Conservation (phyloP, 2,329 filamentous ascomycete genomes). For the Exophiala sp. region DNA sequence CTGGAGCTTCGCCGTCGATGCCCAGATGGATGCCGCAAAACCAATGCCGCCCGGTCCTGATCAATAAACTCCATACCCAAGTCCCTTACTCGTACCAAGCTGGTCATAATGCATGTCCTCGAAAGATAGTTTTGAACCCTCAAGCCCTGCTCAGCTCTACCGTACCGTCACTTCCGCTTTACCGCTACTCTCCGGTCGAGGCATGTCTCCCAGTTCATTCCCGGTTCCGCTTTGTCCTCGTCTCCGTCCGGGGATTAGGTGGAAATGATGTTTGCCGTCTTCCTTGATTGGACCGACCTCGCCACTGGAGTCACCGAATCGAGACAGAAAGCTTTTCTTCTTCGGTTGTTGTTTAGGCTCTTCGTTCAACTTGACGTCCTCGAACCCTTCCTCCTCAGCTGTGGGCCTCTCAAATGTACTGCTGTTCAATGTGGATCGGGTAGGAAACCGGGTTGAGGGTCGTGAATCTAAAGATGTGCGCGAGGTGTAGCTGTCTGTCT, state of each 20-base stretch:
- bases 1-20: not conserved
- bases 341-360: slow-evolving; percentile 61
- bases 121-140: slow-evolving; percentile 12
- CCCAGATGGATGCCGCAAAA: slow-evolving; percentile 1
- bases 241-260: slow-evolving; percentile 66
- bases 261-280: slow-evolving; percentile 46
- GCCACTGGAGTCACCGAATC: slow-evolving; percentile 59
- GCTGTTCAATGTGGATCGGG: slow-evolving; percentile 56
- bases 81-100: not conserved
- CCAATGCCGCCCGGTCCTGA: not conserved
- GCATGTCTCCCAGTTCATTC: slow-evolving; percentile 64
- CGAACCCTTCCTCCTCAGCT: slow-evolving; percentile 57
- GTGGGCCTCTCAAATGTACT: slow-evolving; percentile 55
- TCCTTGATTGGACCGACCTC: slow-evolving; percentile 34
- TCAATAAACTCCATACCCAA: not conserved
- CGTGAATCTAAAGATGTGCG: slow-evolving; percentile 78
- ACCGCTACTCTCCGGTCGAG: slow-evolving; percentile 33
- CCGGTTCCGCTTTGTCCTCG: slow-evolving; percentile 64
- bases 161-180: slow-evolving; percentile 28
- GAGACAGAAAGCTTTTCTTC: slow-evolving; percentile 73
- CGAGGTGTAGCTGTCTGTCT: slow-evolving; percentile 52
- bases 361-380: slow-evolving; percentile 82
- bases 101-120: slow-evolving; percentile 22
- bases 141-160: slow-evolving; percentile 9
- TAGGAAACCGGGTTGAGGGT: slow-evolving; percentile 53